Evolutionary conservation across 2,329 filamentous ascomycete species (phyloP).

Genomic region (Parafenestella ontariensis): DNA sequence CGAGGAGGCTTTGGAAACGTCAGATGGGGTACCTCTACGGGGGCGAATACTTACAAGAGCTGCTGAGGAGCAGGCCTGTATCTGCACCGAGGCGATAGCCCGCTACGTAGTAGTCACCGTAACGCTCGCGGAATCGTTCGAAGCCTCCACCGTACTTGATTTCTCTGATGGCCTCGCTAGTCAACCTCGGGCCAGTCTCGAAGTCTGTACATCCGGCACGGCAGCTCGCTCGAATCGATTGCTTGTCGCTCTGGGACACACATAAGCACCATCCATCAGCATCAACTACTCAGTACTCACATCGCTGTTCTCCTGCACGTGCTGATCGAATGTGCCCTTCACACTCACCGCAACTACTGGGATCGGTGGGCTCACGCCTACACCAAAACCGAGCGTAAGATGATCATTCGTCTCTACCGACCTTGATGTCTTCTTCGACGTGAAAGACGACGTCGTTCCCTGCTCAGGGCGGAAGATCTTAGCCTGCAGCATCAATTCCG

Average conservation of each 20-base stretch:
- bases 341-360: slow-evolving; percentile 2
- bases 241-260: not conserved
- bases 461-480: slow-evolving; percentile 4
- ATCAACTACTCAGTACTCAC: not conserved
- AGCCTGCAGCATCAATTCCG: not conserved
- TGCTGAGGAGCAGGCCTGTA: slow-evolving; percentile 7
- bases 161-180: slow-evolving; percentile 2
- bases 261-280: not conserved
- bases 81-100: slow-evolving; percentile 9
- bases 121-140: slow-evolving; percentile 1
- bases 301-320: slow-evolving; percentile 3
- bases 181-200: not conserved
- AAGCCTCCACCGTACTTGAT: slow-evolving; percentile 6
- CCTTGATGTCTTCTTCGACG: slow-evolving; percentile 3
- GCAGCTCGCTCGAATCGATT: not conserved
- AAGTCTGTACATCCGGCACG: slow-evolving; percentile 4
- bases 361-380: slow-evolving; percentile 1
- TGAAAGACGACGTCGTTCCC: slow-evolving; percentile 7
- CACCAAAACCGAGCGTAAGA: slow-evolving; percentile 1
- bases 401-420: slow-evolving; percentile 4
- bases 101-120: slow-evolving; percentile 8
- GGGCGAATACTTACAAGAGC: not conserved
- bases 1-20: not conserved
- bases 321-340: slow-evolving; percentile 3
- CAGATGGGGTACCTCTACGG: not conserved